Evolutionary conservation across 108 stramenopile genomes (phyloP).

Genomic region (Aureococcus anophagefferens): DNA sequence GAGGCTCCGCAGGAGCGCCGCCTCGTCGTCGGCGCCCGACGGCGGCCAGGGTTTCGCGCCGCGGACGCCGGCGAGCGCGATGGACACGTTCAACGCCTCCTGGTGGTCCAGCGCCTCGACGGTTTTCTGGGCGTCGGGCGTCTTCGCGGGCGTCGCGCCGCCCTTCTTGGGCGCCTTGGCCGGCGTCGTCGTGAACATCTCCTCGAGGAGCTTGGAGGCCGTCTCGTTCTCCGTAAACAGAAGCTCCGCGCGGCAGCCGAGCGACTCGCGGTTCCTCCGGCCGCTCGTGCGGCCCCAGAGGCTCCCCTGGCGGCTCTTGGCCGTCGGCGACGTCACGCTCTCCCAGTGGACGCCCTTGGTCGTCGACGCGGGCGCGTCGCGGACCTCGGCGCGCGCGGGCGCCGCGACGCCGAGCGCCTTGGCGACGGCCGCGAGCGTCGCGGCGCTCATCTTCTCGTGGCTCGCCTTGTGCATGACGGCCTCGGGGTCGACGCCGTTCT

Average conservation of each 20-base stretch:
- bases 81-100: not conserved
- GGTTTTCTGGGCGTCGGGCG: not conserved
- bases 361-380: not conserved
- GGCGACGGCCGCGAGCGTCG: too few species aligned
- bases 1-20: not conserved
- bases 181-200: not conserved
- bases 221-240: not conserved
- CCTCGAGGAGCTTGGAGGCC: not conserved
- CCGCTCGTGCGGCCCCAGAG: not conserved
- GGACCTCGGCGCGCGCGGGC: too few species aligned
- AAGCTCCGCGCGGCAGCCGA: not conserved
- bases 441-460: too few species aligned
- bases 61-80: not conserved
- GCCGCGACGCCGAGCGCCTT: too few species aligned
- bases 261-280: not conserved
- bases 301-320: not conserved
- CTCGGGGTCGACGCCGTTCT: too few species aligned
- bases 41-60: not conserved
- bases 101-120: not conserved
- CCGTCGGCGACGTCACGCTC: not conserved
- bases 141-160: too few species aligned
- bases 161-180: not conserved
- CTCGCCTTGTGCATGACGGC: too few species aligned
- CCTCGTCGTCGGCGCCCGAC: not conserved
- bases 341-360: not conserved